Evolutionary conservation across 768 basidiomycete genomes (phyloP), one percentile per base, ranked within the genome.

Genomic region (Piloderma croceum): DNA sequence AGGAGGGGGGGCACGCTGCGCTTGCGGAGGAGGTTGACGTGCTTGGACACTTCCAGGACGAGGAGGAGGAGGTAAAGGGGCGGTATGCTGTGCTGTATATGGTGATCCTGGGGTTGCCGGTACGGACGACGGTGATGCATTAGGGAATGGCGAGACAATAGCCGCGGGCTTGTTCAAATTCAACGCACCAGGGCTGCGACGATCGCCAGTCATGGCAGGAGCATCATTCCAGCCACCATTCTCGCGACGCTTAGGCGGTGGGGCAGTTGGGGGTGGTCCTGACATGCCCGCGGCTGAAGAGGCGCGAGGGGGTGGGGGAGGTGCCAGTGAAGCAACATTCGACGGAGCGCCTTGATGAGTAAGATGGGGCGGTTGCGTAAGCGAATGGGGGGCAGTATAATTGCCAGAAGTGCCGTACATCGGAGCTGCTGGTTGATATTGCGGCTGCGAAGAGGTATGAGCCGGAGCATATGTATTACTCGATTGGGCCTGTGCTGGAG

Each of bases 221-320:
- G 90, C 80, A 60, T 97, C 93, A 52, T 97, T 97, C 91, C 92
- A 97, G 0, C 90, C 90, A 12, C 82, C 77, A 21, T 81, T 80
- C 36, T 83, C 84, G 21, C 67, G 65, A 31, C 80, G 77, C 22
- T 79, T 80, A 3, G 79, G 75, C 1, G 83, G 76, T 1, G 77
- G 71, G 35, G 66, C 62, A 34, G 71, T 67, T 5, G 70, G 56
- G 2, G 62, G 60, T 1, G 53, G 54, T 13, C 46, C 57, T 21
- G 59, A 52, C 0, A 59, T 54, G 31, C 58, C 59, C 4, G 58
- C 63, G 29, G 60, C 62, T n/a, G 66, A 57, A 6, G 59, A 51
- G 1, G 56, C 48, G 24, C 57, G 74, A 31, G 77, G 70, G 3
- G 71, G 72, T 7, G 73, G 73, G 2, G 62, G 54, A n/a, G n/a